Conservation (phyloP, 495 filamentous ascomycete genomes). For the Friedmanniomyces simplex region DNA sequence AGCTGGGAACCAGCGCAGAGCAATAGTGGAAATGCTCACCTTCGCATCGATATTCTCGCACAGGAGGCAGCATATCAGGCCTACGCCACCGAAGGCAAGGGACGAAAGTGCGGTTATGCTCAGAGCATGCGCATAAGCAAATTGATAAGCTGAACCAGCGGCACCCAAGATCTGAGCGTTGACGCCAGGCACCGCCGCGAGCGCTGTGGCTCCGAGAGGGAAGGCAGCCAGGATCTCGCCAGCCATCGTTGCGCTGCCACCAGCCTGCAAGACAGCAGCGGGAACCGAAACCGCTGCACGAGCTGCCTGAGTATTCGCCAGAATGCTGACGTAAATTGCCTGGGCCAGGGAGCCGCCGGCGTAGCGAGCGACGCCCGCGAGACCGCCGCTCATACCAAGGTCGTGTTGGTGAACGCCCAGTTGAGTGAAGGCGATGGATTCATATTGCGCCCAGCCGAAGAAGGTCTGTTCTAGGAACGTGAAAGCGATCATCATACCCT, state of each 20-base stretch:
- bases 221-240: constrained; percentile 26
- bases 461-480: constrained; percentile 27
- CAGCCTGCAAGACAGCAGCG: constrained; percentile 24
- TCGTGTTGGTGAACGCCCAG: constrained; percentile 28
- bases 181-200: constrained; percentile 25
- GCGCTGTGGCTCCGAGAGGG: constrained; percentile 23
- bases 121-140: constrained; percentile 27
- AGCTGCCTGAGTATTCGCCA: constrained; percentile 25
- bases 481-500: constrained; percentile 29
- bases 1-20: not conserved
- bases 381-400: constrained; percentile 25
- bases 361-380: constrained; percentile 24
- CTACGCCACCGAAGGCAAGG: constrained; percentile 26
- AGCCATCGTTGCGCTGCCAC: constrained; percentile 17
- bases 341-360: constrained; percentile 29
- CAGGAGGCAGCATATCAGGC: constrained; percentile 24
- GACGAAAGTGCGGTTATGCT: constrained; percentile 24
- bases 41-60: constrained; percentile 29
- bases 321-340: constrained; percentile 29
- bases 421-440: constrained; percentile 27
- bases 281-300: constrained; percentile 21
- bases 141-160: constrained; percentile 26
- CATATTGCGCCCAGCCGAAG: constrained; percentile 28
- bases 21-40: not conserved
- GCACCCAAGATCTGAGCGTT: constrained; percentile 24